These are phyloP conservation scores for Lagerstroemia speciosa DNA, from an alignment of 345 rosid species.

Conservation along the genomic window DNA sequence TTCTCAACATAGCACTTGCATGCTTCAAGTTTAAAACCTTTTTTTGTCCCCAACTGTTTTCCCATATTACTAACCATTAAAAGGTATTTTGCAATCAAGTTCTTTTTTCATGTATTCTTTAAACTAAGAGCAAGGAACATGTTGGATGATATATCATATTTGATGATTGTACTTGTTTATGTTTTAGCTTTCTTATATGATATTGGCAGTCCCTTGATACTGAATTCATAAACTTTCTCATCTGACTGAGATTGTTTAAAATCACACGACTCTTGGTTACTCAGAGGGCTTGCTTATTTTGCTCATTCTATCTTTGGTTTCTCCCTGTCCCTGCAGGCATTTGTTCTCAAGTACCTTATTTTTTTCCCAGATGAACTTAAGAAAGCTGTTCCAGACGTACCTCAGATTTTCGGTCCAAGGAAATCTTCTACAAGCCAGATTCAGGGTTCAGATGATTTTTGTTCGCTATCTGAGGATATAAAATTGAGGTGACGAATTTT, in stretches of 20 bases:
- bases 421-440: slow-evolving; percentile 26
- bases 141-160: background rate
- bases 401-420: slow-evolving; percentile 34
- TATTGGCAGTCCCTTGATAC: background rate
- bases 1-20: slow-evolving; percentile 11
- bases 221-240: too few relatives aligned
- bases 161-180: background rate
- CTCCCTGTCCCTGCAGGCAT: slow-evolving; percentile 66
- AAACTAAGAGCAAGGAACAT: background rate
- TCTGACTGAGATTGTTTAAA: background rate
- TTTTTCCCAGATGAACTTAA: slow-evolving; percentile 66
- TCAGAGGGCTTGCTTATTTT: background rate
- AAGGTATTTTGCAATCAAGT: background rate
- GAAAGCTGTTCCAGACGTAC: slow-evolving; percentile 25
- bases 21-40: background rate
- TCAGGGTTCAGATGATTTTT: slow-evolving; percentile 45
- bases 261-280: too few relatives aligned
- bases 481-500: slow-evolving; percentile 57
- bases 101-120: background rate
- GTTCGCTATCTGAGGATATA: slow-evolving; percentile 51
- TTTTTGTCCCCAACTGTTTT: background rate
- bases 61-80: background rate
- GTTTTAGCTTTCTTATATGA: background rate
- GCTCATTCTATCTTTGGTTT: slow-evolving; percentile 8
- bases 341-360: slow-evolving; percentile 85